Evolutionary conservation across 2,329 filamentous ascomycete species (phyloP).

Genomic region (Ascomycota sp.): DNA sequence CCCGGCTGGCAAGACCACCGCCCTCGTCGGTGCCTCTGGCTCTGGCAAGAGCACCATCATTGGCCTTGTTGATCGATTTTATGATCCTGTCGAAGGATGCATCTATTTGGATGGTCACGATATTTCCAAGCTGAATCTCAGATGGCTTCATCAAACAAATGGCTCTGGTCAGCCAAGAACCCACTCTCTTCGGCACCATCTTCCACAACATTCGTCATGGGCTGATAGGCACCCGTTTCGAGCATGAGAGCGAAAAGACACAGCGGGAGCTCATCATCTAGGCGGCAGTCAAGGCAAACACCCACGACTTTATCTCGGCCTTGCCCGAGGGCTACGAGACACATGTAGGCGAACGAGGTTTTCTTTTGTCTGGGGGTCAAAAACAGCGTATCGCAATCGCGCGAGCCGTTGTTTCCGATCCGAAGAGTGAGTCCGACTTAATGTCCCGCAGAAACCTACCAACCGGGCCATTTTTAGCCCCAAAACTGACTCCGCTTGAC

Average conservation of each 20-base stretch:
- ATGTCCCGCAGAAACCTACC: no score
- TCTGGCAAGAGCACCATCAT: constrained; percentile 92
- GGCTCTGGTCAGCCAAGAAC: constrained; percentile 81
- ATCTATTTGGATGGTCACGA: constrained; percentile 71
- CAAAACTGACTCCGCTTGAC: no score
- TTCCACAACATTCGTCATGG: constrained; percentile 81
- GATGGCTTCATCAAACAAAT: constrained; percentile 87
- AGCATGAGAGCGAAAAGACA: constrained; percentile 43
- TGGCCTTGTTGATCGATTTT: constrained; percentile 54
- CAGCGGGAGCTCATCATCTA: constrained; percentile 52
- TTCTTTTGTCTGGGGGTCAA: constrained; percentile 81
- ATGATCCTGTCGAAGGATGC: constrained; percentile 52
- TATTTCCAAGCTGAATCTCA: constrained; percentile 61
- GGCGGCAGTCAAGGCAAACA: constrained; percentile 79
- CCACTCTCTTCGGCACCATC: constrained; percentile 76
- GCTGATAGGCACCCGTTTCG: constrained; percentile 63
- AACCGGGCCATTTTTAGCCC: no score
- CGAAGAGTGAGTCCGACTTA: constrained; percentile 48
- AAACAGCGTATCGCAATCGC: constrained; percentile 95
- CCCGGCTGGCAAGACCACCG: constrained; percentile 51
- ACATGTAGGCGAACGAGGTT: constrained; percentile 86
- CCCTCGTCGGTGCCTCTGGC: constrained; percentile 81
- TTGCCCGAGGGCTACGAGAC: constrained; percentile 85
- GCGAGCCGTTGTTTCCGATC: constrained; percentile 72
- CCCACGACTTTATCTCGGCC: constrained; percentile 70